These are phyloP conservation scores for Eragrostis nindensis DNA, from an alignment of 176 grass and related monocot species.

Conservation along the genomic window DNA sequence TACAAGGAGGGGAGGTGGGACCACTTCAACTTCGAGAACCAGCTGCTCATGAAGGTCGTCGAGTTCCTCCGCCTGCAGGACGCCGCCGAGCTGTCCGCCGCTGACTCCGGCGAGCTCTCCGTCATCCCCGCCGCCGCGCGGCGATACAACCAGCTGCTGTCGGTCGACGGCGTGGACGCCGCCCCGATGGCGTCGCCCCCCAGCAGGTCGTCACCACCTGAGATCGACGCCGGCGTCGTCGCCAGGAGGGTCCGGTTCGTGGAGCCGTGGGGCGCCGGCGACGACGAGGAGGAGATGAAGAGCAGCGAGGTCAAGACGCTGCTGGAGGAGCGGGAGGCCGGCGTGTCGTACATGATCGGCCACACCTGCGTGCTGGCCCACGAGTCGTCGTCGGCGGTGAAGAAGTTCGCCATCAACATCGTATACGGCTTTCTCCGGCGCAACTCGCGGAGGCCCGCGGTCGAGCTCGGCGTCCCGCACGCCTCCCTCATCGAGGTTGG, in stretches of 20 bases:
- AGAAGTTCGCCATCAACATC: conserved; percentile 75
- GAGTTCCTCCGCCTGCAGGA: conserved; percentile 67
- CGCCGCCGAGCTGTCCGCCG: background rate
- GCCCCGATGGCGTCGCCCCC: conserved; percentile 9
- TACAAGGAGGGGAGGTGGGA: conserved; percentile 81
- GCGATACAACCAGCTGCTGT: background rate
- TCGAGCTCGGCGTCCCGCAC: conserved; percentile 77
- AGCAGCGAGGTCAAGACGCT: conserved; percentile 62
- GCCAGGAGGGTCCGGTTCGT: conserved; percentile 58
- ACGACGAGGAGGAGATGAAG: conserved; percentile 3
- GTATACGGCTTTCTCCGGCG: conserved; percentile 85
- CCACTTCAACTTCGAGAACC: conserved; percentile 77
- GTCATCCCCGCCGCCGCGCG: conserved; percentile 40
- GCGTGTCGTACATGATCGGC: conserved; percentile 91
- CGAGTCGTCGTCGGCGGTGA: conserved; percentile 72
- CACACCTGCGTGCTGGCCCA: conserved; percentile 76
- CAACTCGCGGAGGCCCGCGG: conserved; percentile 76
- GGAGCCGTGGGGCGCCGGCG: background rate
- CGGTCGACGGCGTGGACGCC: conserved; percentile 29
- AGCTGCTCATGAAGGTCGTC: conserved; percentile 77
- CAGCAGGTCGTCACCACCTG: conserved; percentile 18
- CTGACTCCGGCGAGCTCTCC: conserved; percentile 45
- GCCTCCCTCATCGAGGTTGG: conserved; percentile 86
- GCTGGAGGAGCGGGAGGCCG: conserved; percentile 69
- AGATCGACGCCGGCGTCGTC: conserved; percentile 25